Percentiles rank a stretch among this genome's conserved stretches.
Conservation (phyloP, 768 basidiomycete genomes). For the Trametes maxima region DNA sequence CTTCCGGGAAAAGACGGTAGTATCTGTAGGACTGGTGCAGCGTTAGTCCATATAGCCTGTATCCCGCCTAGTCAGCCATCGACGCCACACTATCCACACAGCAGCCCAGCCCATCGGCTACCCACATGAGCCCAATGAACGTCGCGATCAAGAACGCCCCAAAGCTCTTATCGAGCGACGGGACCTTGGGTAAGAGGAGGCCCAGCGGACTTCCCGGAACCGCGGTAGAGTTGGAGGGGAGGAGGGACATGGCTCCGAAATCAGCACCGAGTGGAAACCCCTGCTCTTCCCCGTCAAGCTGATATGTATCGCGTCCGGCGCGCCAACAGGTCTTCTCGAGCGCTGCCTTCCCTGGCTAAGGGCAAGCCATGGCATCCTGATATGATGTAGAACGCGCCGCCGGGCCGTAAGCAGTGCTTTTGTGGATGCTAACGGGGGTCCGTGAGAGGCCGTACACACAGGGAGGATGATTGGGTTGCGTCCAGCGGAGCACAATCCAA, state of each 20-base stretch:
- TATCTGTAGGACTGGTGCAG: conserved; percentile 5
- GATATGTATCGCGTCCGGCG: neutral
- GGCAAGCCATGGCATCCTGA: neutral
- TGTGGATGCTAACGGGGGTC: neutral
- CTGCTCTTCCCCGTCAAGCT: neutral
- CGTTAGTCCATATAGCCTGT: conserved; percentile 8
- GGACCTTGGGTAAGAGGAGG: neutral
- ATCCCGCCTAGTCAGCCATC: neutral
- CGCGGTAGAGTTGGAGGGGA: neutral
- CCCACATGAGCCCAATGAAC: conserved; percentile 4
- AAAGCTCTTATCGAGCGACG: conserved; percentile 3
- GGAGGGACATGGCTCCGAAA: neutral
- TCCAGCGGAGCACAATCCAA: neutral
- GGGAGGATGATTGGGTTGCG: neutral
- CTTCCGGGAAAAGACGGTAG: neutral
- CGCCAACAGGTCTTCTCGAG: neutral
- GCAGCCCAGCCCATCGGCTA: neutral
- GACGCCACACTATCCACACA: too few species aligned
- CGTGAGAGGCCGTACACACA: neutral
- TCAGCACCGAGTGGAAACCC: neutral
- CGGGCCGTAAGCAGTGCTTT: neutral
- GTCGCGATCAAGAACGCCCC: conserved; percentile 7
- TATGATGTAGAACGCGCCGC: neutral
- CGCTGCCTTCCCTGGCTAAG: neutral
- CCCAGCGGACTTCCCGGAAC: neutral